Conservation (phyloP, 1,139 yeast species). For the Cylindricascospora bacillispora region DNA sequence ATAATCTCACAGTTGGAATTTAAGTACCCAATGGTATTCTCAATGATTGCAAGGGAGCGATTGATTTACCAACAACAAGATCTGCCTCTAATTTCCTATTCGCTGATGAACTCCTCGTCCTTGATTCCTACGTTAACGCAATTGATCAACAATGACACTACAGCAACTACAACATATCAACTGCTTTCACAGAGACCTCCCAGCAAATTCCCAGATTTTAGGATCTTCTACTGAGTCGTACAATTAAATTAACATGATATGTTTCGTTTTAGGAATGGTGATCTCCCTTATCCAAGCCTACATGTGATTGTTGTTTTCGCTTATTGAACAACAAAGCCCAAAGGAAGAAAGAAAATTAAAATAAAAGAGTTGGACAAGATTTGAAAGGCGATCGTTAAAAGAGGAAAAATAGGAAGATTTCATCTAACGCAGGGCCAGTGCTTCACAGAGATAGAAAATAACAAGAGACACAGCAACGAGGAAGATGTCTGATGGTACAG, state of each 20-base stretch:
- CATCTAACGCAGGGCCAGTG: not conserved
- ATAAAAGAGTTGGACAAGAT: not conserved
- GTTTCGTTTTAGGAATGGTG: not conserved
- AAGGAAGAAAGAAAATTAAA: not conserved
- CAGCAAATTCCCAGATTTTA: not conserved
- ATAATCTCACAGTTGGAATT: conserved; percentile 23
- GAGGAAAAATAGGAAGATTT: not conserved
- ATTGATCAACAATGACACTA: conserved; percentile 13
- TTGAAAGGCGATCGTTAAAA: not conserved
- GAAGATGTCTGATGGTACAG: conserved; percentile 2
- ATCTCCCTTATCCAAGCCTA: too few relatives aligned
- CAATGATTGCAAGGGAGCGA: conserved; percentile 11
- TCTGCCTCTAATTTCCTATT: conserved; percentile 17
- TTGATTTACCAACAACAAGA: conserved; percentile 12
- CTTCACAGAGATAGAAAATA: not conserved
- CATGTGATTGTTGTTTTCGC: too few relatives aligned
- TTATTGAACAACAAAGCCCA: not conserved
- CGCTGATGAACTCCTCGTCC: conserved; percentile 11
- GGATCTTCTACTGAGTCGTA: not conserved
- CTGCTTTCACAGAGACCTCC: conserved; percentile 4
- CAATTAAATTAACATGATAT: not conserved
- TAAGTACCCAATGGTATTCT: conserved; percentile 20
- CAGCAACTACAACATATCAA: conserved; percentile 16
- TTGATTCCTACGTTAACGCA: conserved; percentile 14
- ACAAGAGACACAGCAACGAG: not conserved